Base-by-base conservation (phyloP, 108 stramenopile genomes). In the Skeletonema potamos region DNA sequence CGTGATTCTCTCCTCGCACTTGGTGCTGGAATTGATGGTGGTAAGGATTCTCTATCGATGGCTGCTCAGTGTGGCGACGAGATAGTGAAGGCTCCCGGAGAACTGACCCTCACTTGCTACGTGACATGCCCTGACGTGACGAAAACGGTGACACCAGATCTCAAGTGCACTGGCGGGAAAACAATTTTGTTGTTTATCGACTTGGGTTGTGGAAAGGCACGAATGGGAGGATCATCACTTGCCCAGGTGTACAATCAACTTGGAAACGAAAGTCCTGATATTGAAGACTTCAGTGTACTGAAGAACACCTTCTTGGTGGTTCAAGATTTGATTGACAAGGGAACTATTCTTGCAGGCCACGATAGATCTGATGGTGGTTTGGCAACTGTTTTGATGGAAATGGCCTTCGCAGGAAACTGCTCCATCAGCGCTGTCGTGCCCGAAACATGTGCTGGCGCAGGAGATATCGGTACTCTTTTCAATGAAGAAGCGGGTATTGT, bases 41-140 rank as follows among this genome's bases (percentile, higher is more conserved):
- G 99, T 13, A 99, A 99, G 76, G 99, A 99, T 76, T 98, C 98
- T 7, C 90, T 99, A 33, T 97, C 96, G 64, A 99, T 99, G 99
- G 99, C 99, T 17, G 99, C 98, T 32, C 77, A 86, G 73, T 95
- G 91, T 73, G 96, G 94, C 39, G 90, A 89, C 5, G 98, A 98
- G 76, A 78, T 96, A 18, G 97, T 98, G 58, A 98, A 98, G 84
- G 93, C 97, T 32, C 99, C 99, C 20, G 99, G 99, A 29, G 96
- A 98, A 74, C 79, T 99, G 37, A 94, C 96, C 24, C 74, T 99
- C 74, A 97, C 98, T 27, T 95, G 91, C 74, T 97, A 99, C 82
- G 94, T 93, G 29, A 93, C 96, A 39, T 98, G 95, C 72, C 92
- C 96, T 1, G 95, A 98, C 76, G 80, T 97, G 58, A 95, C 91